Conservation (phyloP, 257 asterid genomes). For the Solanum clarkiae region DNA sequence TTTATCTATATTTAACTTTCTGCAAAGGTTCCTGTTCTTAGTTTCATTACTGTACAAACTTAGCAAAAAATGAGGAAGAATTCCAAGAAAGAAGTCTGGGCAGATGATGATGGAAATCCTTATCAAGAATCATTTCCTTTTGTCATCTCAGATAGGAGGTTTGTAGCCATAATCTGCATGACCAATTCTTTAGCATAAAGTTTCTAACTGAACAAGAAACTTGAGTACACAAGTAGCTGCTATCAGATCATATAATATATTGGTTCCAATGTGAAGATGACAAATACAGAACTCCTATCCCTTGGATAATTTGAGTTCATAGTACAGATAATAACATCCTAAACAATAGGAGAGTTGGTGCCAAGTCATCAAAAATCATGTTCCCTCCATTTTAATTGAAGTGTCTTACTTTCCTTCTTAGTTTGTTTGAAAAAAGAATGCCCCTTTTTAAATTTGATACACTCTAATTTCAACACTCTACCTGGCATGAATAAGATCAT, state of each 20-base stretch:
- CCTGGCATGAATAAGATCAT: neutral
- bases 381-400: neutral
- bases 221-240: neutral
- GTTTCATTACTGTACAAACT: neutral
- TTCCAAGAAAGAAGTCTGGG: neutral
- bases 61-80: neutral
- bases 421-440: neutral
- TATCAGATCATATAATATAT: neutral
- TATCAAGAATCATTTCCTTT: neutral
- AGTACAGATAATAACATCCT: neutral
- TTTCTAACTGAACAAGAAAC: neutral
- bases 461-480: neutral
- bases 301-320: neutral
- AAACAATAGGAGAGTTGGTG: neutral
- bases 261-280: neutral
- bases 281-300: neutral
- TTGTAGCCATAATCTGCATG: neutral
- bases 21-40: neutral
- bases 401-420: neutral
- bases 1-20: neutral
- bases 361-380: neutral
- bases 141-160: neutral
- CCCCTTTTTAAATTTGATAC: neutral
- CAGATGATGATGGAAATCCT: neutral
- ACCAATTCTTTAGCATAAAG: neutral